These are phyloP conservation scores for Thelephora ganbajun DNA, from an alignment of 768 basidiomycete species.

Conservation along the genomic window DNA sequence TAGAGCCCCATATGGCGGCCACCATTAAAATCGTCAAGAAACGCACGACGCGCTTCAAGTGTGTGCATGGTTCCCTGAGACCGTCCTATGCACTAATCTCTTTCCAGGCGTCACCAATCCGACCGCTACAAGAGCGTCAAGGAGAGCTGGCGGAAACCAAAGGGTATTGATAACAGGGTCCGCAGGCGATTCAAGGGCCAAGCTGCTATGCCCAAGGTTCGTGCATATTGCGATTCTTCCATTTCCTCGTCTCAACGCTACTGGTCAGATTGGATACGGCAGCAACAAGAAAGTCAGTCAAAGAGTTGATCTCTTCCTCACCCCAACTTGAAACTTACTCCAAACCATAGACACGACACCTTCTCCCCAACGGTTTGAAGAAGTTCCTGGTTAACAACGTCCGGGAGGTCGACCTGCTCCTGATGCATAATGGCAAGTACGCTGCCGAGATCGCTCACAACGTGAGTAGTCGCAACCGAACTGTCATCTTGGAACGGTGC, in stretches of 20 bases:
- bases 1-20: slow-evolving; percentile 12
- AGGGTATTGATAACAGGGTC: slow-evolving; percentile 99
- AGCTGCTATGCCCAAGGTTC: slow-evolving; percentile 89
- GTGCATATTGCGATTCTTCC: slow-evolving; percentile 10
- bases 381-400: slow-evolving; percentile 92
- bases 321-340: not conserved
- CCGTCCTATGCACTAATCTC: not conserved
- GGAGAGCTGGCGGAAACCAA: slow-evolving; percentile 99
- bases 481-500: slow-evolving; percentile 77
- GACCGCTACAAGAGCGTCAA: slow-evolving; percentile 96
- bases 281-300: slow-evolving; percentile 64
- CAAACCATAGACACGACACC: slow-evolving; percentile 62
- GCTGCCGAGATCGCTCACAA: slow-evolving; percentile 95
- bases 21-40: slow-evolving; percentile 82
- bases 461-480: slow-evolving; percentile 92
- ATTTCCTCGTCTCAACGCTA: not conserved
- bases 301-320: not conserved
- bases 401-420: slow-evolving; percentile 84
- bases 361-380: slow-evolving; percentile 92
- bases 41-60: slow-evolving; percentile 97
- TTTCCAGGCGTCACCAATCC: slow-evolving; percentile 85
- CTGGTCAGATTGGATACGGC: slow-evolving; percentile 62
- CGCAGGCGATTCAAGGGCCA: slow-evolving; percentile 93
- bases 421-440: slow-evolving; percentile 97
- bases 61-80: slow-evolving; percentile 16